Evolutionary conservation across 495 filamentous ascomycete species (phyloP).

Genomic region (Penicillium ochrochloron): DNA sequence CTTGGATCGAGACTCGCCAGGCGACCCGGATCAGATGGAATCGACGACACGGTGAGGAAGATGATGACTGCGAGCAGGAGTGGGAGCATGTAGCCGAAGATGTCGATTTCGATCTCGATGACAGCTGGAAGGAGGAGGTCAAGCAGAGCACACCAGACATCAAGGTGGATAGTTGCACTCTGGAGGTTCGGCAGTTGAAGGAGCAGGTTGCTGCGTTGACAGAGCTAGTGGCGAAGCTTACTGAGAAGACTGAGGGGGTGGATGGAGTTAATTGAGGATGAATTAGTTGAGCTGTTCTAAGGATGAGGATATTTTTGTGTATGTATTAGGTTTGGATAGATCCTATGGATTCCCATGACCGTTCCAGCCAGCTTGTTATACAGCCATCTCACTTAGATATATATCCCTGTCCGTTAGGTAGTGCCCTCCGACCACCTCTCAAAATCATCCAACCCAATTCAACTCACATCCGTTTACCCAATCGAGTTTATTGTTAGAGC

Average conservation of each 20-base stretch:
- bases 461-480: not conserved
- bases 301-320: not conserved
- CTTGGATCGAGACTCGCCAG: conserved; percentile 71
- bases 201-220: conserved; percentile 73
- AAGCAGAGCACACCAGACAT: conserved; percentile 76
- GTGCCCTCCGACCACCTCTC: too few relatives aligned
- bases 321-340: too few relatives aligned
- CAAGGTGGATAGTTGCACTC: conserved; percentile 66
- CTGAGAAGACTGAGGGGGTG: conserved; percentile 5
- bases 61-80: conserved; percentile 86
- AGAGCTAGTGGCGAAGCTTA: conserved; percentile 55
- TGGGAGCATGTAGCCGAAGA: conserved; percentile 83
- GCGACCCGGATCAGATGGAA: conserved; percentile 73
- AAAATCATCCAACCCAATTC: not conserved
- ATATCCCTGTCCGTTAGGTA: not conserved
- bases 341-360: too few relatives aligned
- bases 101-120: conserved; percentile 78
- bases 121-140: conserved; percentile 80
- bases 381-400: not conserved
- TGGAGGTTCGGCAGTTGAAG: conserved; percentile 70
- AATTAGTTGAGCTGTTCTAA: not conserved
- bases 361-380: not conserved
- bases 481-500: too few relatives aligned
- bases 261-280: conserved; percentile 3
- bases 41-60: conserved; percentile 78